These are phyloP conservation scores for Fusarium irregulare DNA, from an alignment of 2,329 filamentous ascomycete species.

Conservation along the genomic window DNA sequence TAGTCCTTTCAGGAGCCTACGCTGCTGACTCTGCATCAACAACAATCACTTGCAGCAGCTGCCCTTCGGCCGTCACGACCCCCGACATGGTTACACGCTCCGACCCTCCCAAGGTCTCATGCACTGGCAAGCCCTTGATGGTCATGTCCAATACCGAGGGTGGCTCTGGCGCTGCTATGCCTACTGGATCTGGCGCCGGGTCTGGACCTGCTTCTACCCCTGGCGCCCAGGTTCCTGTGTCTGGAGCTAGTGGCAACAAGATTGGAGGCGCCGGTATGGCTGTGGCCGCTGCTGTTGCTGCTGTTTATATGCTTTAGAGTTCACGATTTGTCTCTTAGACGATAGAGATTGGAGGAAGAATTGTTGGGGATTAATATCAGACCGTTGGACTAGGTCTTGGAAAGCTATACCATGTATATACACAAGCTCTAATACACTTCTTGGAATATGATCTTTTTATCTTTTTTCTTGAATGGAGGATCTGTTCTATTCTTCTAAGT, in stretches of 20 bases:
- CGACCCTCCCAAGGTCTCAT: conserved; percentile 23
- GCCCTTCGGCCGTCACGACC: conserved; percentile 10
- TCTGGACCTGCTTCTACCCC: conserved; percentile 20
- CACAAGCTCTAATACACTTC: background rate
- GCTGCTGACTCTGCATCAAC: conserved; percentile 32
- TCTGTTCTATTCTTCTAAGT: background rate
- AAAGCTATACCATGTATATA: background rate
- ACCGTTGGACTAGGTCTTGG: background rate
- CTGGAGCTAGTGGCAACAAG: conserved; percentile 21
- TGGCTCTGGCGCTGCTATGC: conserved; percentile 11
- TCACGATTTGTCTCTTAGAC: background rate
- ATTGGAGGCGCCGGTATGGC: conserved; percentile 5
- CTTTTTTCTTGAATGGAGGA: too few relatives aligned
- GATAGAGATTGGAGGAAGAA: background rate
- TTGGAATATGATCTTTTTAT: too few relatives aligned
- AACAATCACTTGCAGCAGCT: conserved; percentile 27
- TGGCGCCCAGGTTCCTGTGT: conserved; percentile 8
- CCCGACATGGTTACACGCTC: conserved; percentile 34
- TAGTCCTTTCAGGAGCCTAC: conserved; percentile 27
- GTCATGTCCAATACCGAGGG: conserved; percentile 12
- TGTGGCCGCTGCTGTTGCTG: background rate
- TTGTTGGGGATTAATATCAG: conserved; percentile 4
- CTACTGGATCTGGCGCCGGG: conserved; percentile 17
- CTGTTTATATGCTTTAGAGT: conserved; percentile 16
- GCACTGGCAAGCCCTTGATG: conserved; percentile 20